Percentiles rank a stretch among this genome's conserved stretches.
Evolutionary conservation across 768 basidiomycete genomes (phyloP).

Genomic region (Dioszegia crocea): DNA sequence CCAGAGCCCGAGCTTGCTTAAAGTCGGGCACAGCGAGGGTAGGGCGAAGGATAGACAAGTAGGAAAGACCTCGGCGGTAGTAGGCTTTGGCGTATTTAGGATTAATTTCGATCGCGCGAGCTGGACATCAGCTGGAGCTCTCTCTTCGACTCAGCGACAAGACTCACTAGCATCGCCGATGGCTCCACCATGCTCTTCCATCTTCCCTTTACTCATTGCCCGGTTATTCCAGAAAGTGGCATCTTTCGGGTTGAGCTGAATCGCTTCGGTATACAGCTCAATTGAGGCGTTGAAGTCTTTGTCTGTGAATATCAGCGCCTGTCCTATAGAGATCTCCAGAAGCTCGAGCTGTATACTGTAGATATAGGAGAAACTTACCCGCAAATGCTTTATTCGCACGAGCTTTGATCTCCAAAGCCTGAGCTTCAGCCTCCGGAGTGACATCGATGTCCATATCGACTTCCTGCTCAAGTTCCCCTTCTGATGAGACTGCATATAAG

Average conservation of each 20-base stretch:
- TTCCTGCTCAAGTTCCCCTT: constrained; percentile 41
- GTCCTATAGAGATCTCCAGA: background rate
- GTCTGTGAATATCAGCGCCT: constrained; percentile 34
- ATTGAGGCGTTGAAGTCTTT: constrained; percentile 76
- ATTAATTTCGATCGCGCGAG: constrained; percentile 80
- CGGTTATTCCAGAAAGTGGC: constrained; percentile 91
- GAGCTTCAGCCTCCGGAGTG: constrained; percentile 65
- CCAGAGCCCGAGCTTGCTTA: constrained; percentile 73
- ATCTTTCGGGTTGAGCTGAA: constrained; percentile 81
- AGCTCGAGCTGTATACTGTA: background rate
- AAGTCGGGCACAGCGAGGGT: constrained; percentile 83
- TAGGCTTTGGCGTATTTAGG: constrained; percentile 75
- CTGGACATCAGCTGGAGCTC: constrained; percentile 50
- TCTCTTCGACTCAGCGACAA: background rate
- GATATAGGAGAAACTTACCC: constrained; percentile 24
- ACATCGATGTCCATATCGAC: constrained; percentile 51
- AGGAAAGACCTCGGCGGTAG: constrained; percentile 75
- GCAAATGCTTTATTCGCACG: constrained; percentile 83
- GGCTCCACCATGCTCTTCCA: constrained; percentile 90
- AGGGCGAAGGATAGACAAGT: constrained; percentile 83
- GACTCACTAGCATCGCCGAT: constrained; percentile 76
- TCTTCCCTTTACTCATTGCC: constrained; percentile 83
- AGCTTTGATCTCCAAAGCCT: constrained; percentile 69
- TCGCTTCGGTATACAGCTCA: constrained; percentile 73
- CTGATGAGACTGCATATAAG: constrained; percentile 27